Base-by-base conservation (phyloP, 345 rosid species). In the Geranium rotundifolium region DNA sequence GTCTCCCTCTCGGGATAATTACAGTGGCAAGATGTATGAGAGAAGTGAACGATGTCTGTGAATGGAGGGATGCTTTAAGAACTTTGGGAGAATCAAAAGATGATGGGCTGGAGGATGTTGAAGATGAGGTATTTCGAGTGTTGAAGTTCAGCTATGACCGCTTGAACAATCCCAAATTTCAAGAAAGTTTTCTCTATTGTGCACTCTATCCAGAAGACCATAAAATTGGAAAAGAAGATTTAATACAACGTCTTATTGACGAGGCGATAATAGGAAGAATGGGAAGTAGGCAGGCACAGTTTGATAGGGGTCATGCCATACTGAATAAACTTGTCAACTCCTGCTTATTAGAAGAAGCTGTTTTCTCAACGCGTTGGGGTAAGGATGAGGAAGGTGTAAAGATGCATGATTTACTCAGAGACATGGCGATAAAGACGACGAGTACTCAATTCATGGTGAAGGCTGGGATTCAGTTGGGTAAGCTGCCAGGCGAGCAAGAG, bases 321-420 rank as follows among this genome's bases (percentile, higher is more conserved):
- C 14, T 71, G 4, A 59, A 54, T 17, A 37, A 19, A 27, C 61
- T 64, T 15, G 57, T 31, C 34, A 67, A 57, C 5, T 59, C 12
- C 0, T 64, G 68, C 46, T 66, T 77, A 18, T 50, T 77, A 3
- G 72, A 73, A 19, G 50, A 13, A 13, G 55, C 7, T 54, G 54
- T 7, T 7, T 16, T n/a, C 3, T 7, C 37, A n/a, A n/a, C n/a
- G n/a, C n/a, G n/a, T n/a, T n/a, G n/a, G n/a, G n/a, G n/a, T n/a
- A n/a, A 0, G 1, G 3, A n/a, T n/a, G 12, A 4, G 7, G 7
- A n/a, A n/a, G n/a, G n/a, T 41, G 67, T 74, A 8, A 60, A 63
- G 39, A 63, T 75, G 63, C 72, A 75, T 58, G 64, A 64, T 54
- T 31, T 70, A 17, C 56, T 70, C 0, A 57, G 74, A 4, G 78